phyloP scores from a whole-genome alignment of 306 rosid genomes.

The Vigna hirtella region DNA sequence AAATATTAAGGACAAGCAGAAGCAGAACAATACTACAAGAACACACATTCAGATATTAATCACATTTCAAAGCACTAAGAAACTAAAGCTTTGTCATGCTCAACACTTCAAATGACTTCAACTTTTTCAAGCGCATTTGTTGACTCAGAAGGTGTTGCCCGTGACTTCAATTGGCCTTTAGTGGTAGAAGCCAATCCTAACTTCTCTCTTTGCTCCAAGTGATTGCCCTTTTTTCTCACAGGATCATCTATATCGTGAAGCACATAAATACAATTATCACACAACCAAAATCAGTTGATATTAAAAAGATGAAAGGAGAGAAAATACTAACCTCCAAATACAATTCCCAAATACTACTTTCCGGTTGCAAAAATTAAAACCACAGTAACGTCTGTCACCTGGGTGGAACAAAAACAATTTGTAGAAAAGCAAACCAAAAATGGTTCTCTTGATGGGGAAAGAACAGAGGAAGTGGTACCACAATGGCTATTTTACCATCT shows the following conservation, averaged over 20 bases:
- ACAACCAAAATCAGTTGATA: too few species aligned
- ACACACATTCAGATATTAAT: constrained; percentile 15
- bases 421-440: not conserved
- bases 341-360: not conserved
- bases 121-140: constrained; percentile 71
- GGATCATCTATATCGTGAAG: constrained; percentile 23
- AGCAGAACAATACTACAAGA: constrained; percentile 19
- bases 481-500: constrained; percentile 61
- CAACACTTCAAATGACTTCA: constrained; percentile 35
- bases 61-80: constrained; percentile 9
- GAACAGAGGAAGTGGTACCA: not conserved
- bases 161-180: constrained; percentile 58
- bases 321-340: too few species aligned
- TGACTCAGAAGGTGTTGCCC: constrained; percentile 58
- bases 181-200: constrained; percentile 71
- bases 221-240: constrained; percentile 55
- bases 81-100: constrained; percentile 26
- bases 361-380: not conserved
- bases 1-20: constrained; percentile 13
- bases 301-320: too few species aligned
- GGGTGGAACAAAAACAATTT: not conserved
- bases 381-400: not conserved
- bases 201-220: constrained; percentile 83
- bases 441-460: constrained; percentile 3
- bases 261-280: too few species aligned